A percentile compares a stretch with the other conserved stretches of the same genome.
Conservation (phyloP, 768 basidiomycete genomes). For the Bullera alba region DNA sequence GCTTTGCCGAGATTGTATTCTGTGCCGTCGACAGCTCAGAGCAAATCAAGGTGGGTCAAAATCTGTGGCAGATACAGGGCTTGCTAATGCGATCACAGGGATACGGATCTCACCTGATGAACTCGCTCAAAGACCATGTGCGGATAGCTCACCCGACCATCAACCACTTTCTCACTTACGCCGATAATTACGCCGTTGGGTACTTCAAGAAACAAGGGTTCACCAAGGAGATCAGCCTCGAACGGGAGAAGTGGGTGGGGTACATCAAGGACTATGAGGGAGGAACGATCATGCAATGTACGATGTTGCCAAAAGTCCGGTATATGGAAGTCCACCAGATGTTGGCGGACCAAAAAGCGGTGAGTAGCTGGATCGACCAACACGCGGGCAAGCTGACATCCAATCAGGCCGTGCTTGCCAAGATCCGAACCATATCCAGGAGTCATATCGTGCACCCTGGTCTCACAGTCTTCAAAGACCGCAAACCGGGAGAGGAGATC, state of each 20-base stretch:
- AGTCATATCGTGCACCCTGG: slow-evolving; percentile 83
- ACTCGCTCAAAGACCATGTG: slow-evolving; percentile 92
- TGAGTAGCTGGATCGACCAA: slow-evolving; percentile 14
- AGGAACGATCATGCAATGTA: slow-evolving; percentile 91
- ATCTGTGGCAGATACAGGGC: not conserved
- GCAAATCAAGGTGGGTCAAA: slow-evolving; percentile 76
- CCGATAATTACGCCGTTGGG: slow-evolving; percentile 97
- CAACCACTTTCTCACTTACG: slow-evolving; percentile 94
- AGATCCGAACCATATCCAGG: slow-evolving; percentile 76
- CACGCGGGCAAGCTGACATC: not conserved
- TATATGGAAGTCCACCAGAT: slow-evolving; percentile 75
- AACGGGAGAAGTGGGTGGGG: slow-evolving; percentile 86
- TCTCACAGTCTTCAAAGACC: slow-evolving; percentile 64
- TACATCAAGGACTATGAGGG: slow-evolving; percentile 99
- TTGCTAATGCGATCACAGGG: slow-evolving; percentile 55
- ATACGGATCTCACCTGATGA: slow-evolving; percentile 97
- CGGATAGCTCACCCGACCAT: slow-evolving; percentile 72
- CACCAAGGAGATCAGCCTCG: slow-evolving; percentile 91
- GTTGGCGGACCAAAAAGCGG: slow-evolving; percentile 72
- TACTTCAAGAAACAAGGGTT: slow-evolving; percentile 99
- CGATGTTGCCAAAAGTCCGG: slow-evolving; percentile 84
- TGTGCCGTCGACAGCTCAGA: slow-evolving; percentile 94
- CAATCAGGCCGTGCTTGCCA: slow-evolving; percentile 63
- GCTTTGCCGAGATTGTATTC: slow-evolving; percentile 97
- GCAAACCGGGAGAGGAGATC: slow-evolving; percentile 48